These are phyloP conservation scores for Moringa oleifera DNA, from an alignment of 345 rosid species.

Conservation along the genomic window DNA sequence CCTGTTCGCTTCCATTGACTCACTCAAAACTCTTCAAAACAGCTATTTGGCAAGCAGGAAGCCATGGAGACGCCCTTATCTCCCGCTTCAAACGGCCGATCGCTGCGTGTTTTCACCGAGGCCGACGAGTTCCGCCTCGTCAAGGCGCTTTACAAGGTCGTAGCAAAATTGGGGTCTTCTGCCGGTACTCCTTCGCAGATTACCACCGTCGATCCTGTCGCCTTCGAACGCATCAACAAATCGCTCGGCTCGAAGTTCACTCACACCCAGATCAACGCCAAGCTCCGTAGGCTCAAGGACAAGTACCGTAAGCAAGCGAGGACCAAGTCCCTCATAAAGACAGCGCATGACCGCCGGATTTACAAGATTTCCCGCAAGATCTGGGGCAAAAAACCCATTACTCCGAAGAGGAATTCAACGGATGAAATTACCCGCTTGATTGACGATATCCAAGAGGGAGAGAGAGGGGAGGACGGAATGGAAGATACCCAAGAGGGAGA, in stretches of 20 bases:
- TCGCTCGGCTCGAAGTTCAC: constrained; percentile 20
- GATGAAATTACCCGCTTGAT: too few species aligned
- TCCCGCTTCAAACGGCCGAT: not conserved
- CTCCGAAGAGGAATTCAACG: not conserved
- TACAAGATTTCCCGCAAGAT: constrained; percentile 16
- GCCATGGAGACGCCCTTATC: not conserved
- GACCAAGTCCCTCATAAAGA: constrained; percentile 24
- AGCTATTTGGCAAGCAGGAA: too few species aligned
- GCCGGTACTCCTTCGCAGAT: constrained; percentile 1
- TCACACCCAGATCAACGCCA: constrained; percentile 22
- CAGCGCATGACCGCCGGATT: constrained; percentile 22
- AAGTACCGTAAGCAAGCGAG: constrained; percentile 29
- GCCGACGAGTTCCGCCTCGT: constrained; percentile 28
- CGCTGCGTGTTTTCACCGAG: constrained; percentile 18
- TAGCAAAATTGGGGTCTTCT: not conserved
- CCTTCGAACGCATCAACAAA: constrained; percentile 15
- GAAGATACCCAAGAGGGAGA: too few species aligned
- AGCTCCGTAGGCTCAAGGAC: constrained; percentile 23
- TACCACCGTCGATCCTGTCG: not conserved
- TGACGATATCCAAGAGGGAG: too few species aligned
- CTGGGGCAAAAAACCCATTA: constrained; percentile 17
- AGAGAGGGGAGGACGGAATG: too few species aligned
- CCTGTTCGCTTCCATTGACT: too few species aligned
- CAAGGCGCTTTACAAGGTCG: constrained; percentile 14
- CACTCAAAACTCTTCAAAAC: too few species aligned